These are phyloP conservation scores for Phytophthora syringae DNA, from an alignment of 352 stramenopile genomes.

Conservation along the genomic window DNA sequence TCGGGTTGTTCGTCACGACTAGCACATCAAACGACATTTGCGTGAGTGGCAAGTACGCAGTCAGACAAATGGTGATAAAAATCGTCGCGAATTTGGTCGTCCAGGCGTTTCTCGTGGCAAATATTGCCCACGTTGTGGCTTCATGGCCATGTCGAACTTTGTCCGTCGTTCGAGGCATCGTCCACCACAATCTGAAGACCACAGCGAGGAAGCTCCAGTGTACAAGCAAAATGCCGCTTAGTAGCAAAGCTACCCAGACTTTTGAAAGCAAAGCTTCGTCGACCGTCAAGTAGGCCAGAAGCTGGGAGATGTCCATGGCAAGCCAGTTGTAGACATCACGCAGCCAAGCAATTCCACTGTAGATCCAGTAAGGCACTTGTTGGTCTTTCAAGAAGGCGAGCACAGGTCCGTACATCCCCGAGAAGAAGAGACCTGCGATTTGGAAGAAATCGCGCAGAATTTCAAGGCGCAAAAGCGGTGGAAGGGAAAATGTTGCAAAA, in stretches of 20 bases:
- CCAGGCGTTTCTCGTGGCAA: conserved; percentile 42
- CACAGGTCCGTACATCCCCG: conserved; percentile 40
- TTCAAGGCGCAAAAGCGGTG: conserved; percentile 47
- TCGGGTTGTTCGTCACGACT: neutral
- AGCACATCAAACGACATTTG: conserved; percentile 46
- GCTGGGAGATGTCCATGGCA: conserved; percentile 21
- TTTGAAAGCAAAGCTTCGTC: conserved; percentile 15
- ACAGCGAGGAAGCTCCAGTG: conserved; percentile 38
- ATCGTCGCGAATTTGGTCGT: conserved; percentile 46
- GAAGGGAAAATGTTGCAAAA: no score
- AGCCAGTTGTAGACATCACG: conserved; percentile 38
- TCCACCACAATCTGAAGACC: conserved; percentile 57
- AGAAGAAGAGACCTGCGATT: conserved; percentile 52
- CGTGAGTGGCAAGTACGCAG: conserved; percentile 54
- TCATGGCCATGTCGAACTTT: conserved; percentile 58
- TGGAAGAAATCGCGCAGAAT: conserved; percentile 61
- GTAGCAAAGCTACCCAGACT: conserved; percentile 26
- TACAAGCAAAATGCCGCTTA: conserved; percentile 30
- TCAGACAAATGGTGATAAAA: conserved; percentile 50
- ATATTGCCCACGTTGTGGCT: conserved; percentile 40
- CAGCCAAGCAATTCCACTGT: conserved; percentile 26
- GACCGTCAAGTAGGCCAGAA: no score
- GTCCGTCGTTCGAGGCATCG: conserved; percentile 37
- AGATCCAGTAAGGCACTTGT: conserved; percentile 17
- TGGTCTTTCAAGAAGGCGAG: conserved; percentile 28